Percentiles rank a stretch among this genome's conserved stretches.
Conservation (phyloP, 192 early-diverging fungal species). For the Funneliformis geosporum region DNA sequence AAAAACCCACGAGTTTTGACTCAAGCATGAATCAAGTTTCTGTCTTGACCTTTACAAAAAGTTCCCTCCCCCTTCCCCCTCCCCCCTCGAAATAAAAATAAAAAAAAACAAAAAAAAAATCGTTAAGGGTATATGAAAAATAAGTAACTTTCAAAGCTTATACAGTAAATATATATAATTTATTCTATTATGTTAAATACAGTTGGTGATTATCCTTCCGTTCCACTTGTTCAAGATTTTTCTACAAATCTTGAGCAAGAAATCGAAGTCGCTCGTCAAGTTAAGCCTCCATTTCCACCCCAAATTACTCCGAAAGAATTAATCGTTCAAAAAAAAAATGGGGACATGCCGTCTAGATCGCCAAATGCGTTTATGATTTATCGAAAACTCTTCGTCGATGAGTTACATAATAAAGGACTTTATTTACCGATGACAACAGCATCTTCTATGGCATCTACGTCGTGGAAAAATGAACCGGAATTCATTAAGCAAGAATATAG, state of each 20-base stretch:
- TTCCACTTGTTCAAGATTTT: not conserved
- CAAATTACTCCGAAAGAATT: not conserved
- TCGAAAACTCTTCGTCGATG: not conserved
- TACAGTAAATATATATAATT: not conserved
- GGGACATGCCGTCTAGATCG: constrained; percentile 2
- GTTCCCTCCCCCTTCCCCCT: too few species aligned
- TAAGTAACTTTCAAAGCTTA: not conserved
- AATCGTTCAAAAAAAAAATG: constrained; percentile 7
- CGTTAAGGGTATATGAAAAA: not conserved
- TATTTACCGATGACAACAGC: constrained; percentile 5
- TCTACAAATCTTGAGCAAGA: not conserved
- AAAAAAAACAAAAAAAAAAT: not conserved
- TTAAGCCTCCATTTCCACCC: not conserved
- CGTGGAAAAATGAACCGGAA: not conserved
- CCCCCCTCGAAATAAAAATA: not conserved
- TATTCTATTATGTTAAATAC: not conserved
- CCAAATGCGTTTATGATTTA: constrained; percentile 23
- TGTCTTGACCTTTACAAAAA: not conserved
- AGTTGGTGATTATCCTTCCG: not conserved
- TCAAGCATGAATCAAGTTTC: not conserved
- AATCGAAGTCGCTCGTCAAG: not conserved
- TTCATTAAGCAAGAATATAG: constrained; percentile 9
- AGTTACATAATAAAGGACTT: not conserved
- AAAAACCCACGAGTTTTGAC: not conserved
- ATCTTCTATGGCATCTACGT: constrained; percentile 13